Percentiles rank a stretch among this genome's conserved stretches.
phyloP scores from a whole-genome alignment of 306 rosid species.

The Clitoria ternatea region DNA sequence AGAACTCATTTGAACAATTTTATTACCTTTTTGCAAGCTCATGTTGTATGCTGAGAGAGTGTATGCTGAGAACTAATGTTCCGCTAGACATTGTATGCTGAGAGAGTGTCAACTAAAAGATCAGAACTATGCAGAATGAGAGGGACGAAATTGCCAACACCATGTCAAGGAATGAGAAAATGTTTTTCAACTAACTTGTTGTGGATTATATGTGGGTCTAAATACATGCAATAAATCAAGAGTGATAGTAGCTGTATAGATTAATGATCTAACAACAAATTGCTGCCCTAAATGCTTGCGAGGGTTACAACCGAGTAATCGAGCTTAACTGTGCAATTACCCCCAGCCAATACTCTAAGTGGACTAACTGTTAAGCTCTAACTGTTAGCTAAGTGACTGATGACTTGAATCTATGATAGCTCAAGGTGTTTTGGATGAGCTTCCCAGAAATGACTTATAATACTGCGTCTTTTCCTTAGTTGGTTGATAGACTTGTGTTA shows the following conservation, averaged over 20 bases:
- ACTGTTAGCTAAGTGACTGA: background rate
- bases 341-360: background rate
- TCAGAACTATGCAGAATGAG: background rate
- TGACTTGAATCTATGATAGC: background rate
- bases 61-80: too few species aligned
- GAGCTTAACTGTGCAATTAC: background rate
- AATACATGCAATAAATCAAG: background rate
- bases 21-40: background rate
- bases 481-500: background rate
- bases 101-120: background rate
- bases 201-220: background rate
- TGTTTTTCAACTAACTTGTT: background rate
- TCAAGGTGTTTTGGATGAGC: background rate
- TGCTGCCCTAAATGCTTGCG: background rate
- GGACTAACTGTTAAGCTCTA: background rate
- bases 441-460: background rate
- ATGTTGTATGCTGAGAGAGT: background rate
- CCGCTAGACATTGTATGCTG: background rate
- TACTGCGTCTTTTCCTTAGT: background rate
- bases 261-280: background rate
- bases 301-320: background rate
- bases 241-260: background rate
- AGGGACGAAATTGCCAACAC: background rate
- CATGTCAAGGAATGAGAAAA: background rate
- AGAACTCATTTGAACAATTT: background rate